Conservation (phyloP, 1,284 basidiomycete genomes). For the Anthracocystis walkeri region DNA sequence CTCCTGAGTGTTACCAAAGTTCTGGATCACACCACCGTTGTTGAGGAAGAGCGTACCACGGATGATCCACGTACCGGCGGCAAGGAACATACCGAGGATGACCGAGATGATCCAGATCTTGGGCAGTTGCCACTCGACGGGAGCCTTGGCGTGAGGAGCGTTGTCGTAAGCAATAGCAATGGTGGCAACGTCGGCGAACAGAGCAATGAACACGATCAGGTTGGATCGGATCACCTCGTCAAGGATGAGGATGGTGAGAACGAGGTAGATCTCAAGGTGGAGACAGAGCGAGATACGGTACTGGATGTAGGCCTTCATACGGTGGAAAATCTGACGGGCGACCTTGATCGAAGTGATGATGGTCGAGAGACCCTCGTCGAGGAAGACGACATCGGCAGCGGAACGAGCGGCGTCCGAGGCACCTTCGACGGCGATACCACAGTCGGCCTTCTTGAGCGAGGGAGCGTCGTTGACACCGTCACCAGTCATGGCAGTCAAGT, state of each 20-base stretch:
- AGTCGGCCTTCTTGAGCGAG: slow-evolving; percentile 72
- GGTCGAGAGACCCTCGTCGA: slow-evolving; percentile 72
- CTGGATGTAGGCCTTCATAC: slow-evolving; percentile 74
- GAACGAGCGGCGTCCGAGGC: slow-evolving; percentile 73
- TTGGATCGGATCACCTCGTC: slow-evolving; percentile 75
- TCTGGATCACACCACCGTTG: slow-evolving; percentile 73
- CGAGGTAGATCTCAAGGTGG: slow-evolving; percentile 74
- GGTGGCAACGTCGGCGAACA: slow-evolving; percentile 74
- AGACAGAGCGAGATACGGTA: slow-evolving; percentile 72
- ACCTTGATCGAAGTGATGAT: slow-evolving; percentile 75
- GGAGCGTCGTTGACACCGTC: slow-evolving; percentile 72
- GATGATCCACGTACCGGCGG: slow-evolving; percentile 74
- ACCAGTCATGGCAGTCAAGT: slow-evolving; percentile 74
- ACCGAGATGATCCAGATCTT: slow-evolving; percentile 75
- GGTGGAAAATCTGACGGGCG: slow-evolving; percentile 75
- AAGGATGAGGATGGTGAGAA: slow-evolving; percentile 73
- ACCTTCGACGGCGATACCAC: slow-evolving; percentile 73
- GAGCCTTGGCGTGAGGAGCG: slow-evolving; percentile 72
- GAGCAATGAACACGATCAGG: slow-evolving; percentile 75
- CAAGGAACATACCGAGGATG: slow-evolving; percentile 71
- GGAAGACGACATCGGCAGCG: slow-evolving; percentile 74
- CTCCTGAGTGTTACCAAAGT: slow-evolving; percentile 73
- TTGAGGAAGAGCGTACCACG: slow-evolving; percentile 73
- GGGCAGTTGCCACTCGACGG: slow-evolving; percentile 75
- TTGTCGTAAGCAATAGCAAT: slow-evolving; percentile 74